Evolutionary conservation across 129 eudicot genomes (phyloP).

Genomic region (Ambrosia trifida): DNA sequence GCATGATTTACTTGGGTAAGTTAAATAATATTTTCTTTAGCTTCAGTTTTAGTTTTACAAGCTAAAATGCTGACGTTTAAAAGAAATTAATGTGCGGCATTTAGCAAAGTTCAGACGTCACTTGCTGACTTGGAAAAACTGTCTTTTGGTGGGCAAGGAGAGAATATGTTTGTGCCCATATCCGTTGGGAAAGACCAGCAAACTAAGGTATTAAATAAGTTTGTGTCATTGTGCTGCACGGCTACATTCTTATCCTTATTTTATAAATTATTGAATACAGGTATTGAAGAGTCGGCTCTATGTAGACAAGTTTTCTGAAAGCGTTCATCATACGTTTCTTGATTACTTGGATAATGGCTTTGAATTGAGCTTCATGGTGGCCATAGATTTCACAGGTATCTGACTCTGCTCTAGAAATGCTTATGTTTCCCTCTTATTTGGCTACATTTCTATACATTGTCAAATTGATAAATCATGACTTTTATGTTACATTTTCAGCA

Average conservation of each 20-base stretch:
- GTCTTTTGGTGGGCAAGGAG: slow-evolving; percentile 56
- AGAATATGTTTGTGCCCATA: slow-evolving; percentile 55
- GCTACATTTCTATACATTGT: slow-evolving; percentile 6
- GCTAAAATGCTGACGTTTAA: slow-evolving; percentile 12
- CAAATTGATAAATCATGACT: slow-evolving; percentile 13
- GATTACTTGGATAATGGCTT: slow-evolving; percentile 94
- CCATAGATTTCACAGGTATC: slow-evolving; percentile 96
- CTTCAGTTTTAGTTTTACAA: slow-evolving; percentile 1
- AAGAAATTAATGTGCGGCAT: slow-evolving; percentile 1
- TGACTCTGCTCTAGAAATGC: neutral
- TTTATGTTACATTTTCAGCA: slow-evolving; percentile 51
- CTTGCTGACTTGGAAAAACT: slow-evolving; percentile 73
- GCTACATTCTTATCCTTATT: neutral
- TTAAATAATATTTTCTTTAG: slow-evolving; percentile 12
- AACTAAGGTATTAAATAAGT: slow-evolving; percentile 54
- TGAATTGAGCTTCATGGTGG: slow-evolving; percentile 98
- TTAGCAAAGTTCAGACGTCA: slow-evolving; percentile 84
- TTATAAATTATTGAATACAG: slow-evolving; percentile 36
- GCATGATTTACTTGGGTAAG: slow-evolving; percentile 92
- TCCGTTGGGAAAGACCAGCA: slow-evolving; percentile 57
- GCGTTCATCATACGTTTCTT: slow-evolving; percentile 77
- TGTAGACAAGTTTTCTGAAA: slow-evolving; percentile 84
- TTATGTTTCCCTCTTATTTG: slow-evolving; percentile 3
- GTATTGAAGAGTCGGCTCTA: slow-evolving; percentile 78
- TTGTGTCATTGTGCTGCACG: slow-evolving; percentile 13